Evolutionary conservation across 2,329 filamentous ascomycete genomes (phyloP), one percentile per base, ranked within the genome.

Genomic region (Mariannaea sp.): DNA sequence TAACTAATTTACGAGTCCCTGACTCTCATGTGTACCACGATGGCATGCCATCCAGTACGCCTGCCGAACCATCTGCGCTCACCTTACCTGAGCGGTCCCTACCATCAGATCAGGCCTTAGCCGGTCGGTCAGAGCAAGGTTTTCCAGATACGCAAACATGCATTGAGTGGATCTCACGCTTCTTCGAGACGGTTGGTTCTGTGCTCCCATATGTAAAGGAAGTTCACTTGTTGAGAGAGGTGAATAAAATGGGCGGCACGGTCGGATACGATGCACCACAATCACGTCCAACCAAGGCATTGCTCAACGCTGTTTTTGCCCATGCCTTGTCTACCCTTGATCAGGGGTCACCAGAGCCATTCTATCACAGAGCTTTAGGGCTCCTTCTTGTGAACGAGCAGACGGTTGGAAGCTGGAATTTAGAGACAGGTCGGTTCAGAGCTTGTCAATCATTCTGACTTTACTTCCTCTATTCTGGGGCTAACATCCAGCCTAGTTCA

Each of bases 151-250:
- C 55, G 7, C 26, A 51, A 10, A 30, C 45, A 7, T 59, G 65
- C 14, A 49, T 59, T 9, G 49, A 60, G 7, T 66, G 60, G 61
- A 58, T 65, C 4, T 46, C 57, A 3, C 48, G 53, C 8, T 68
- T 69, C 49, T 69, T 66, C 10, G 64, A 67, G 36, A 69, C 65
- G 0, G 59, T 69, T n/a, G 67, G 65, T n/a, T 50, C 56, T 3
- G 63, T 65, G 9, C 35, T 68, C 16, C 65, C 66, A 0, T 69
- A 65, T 26, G 42, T 68, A 7, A 61, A 42, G 22, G 62, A 67
- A 46, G 47, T 57, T 2, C 49, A 51, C 5, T 40, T 68, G 7
- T 9, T 67, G 8, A 50, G 46, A 1, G 58, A 64, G 13, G 48
- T 67, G 3, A 56, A 66, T 17, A 39, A 55, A 12, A 50, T 65